Evolutionary conservation across 768 basidiomycete species (phyloP).

Genomic region (Leccinum longicurvipes): DNA sequence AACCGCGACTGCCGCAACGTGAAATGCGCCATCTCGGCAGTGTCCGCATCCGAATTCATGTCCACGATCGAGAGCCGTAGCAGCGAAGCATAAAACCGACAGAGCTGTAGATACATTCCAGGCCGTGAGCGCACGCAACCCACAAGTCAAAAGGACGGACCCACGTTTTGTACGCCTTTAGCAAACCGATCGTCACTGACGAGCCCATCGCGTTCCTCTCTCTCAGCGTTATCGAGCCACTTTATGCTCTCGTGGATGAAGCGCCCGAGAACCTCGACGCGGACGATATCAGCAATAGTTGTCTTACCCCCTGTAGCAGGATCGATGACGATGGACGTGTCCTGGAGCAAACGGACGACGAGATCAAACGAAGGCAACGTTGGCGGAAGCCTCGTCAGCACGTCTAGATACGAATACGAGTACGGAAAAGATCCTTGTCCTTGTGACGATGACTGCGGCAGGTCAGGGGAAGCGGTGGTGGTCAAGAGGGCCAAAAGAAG

Average conservation of each 20-base stretch:
- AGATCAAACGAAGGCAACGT: conserved; percentile 73
- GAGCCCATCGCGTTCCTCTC: conserved; percentile 63
- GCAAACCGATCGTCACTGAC: conserved; percentile 72
- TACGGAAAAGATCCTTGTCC: conserved; percentile 28
- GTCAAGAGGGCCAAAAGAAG: conserved; percentile 59
- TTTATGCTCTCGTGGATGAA: conserved; percentile 70
- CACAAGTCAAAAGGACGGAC: not conserved
- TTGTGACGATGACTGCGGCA: not conserved
- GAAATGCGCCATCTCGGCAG: conserved; percentile 77
- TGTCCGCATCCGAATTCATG: conserved; percentile 59
- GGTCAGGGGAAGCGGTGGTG: conserved; percentile 23
- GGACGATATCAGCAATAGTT: conserved; percentile 62
- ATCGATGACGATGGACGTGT: conserved; percentile 48
- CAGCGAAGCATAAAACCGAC: conserved; percentile 71
- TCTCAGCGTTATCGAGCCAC: conserved; percentile 69
- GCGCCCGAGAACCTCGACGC: conserved; percentile 61
- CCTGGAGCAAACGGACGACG: conserved; percentile 63
- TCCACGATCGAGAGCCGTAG: conserved; percentile 67
- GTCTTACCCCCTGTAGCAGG: conserved; percentile 43
- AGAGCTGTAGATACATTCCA: conserved; percentile 44
- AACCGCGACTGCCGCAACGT: conserved; percentile 67
- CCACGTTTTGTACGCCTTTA: conserved; percentile 70
- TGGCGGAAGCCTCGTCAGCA: conserved; percentile 64
- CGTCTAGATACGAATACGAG: conserved; percentile 55
- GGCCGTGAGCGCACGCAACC: conserved; percentile 3